Evolutionary conservation across 176 grass and related monocot genomes (phyloP).

Genomic region (Tillandsia leiboldiana): DNA sequence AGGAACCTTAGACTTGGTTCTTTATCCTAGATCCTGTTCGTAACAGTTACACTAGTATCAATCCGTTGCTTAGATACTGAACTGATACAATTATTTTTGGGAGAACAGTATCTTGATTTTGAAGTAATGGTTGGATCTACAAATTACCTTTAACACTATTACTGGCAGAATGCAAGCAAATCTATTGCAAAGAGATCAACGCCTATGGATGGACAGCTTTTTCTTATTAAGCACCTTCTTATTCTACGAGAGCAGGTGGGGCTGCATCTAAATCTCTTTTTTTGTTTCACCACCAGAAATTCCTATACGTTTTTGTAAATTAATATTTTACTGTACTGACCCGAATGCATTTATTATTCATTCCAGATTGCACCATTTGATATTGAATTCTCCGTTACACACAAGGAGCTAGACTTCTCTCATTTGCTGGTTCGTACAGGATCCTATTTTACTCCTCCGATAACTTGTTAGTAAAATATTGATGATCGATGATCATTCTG

Average conservation of each 20-base stretch:
- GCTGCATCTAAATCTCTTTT: constrained; percentile 13
- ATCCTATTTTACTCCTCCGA: not conserved
- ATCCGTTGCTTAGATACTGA: no score
- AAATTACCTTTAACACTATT: not conserved
- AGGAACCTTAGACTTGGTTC: no score
- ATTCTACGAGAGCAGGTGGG: constrained; percentile 88
- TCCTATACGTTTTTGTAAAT: not conserved
- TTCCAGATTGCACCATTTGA: constrained; percentile 87
- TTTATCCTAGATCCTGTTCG: no score
- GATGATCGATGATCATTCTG: not conserved
- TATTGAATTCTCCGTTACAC: constrained; percentile 87
- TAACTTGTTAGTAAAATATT: not conserved
- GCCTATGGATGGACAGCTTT: constrained; percentile 88
- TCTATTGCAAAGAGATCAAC: constrained; percentile 70
- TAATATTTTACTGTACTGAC: not conserved
- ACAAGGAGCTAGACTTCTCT: constrained; percentile 98
- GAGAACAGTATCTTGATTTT: not conserved
- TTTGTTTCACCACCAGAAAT: not conserved
- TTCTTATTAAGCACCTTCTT: constrained; percentile 94
- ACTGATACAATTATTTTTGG: no score
- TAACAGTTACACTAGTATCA: no score
- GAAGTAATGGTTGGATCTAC: not conserved
- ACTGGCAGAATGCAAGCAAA: constrained; percentile 77
- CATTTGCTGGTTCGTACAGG: constrained; percentile 62
- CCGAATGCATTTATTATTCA: constrained; percentile 13